Base-by-base conservation (phyloP, 306 rosid genomes). In the Pterocarpus santalinus region DNA sequence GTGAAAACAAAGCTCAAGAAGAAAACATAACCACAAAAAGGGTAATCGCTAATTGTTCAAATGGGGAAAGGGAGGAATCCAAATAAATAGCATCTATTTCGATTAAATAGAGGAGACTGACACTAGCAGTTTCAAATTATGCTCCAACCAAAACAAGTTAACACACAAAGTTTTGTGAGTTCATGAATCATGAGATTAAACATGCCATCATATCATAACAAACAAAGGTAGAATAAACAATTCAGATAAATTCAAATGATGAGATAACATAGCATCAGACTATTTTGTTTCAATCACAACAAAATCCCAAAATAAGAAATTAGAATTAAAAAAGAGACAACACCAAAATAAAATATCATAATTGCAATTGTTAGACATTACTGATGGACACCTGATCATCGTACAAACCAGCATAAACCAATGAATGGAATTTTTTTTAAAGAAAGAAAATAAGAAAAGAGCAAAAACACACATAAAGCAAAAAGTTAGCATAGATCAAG, bases 61-160 rank as follows among this genome's bases (percentile, higher is more conserved):
- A 22, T 22, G 28, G 28, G 28, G 28, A 22, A 63, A 4, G 34
- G 56, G 39, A 7, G 39, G 13, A 39, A 22, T 58, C 30, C 32
- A 56, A 28, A 74, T 58, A 32, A 62, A 74, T 75, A 61, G 55
- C 43, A 60, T 51, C 15, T 51, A 8, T 71, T 71, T 8, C 35
- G 1, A 8, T 43, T 64, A 41, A 22, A 22, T 22, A 22, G 47
- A 43, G 47, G 47, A 9, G 47, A 38, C 47, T 43, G 8, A 7
- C 36, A 38, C 71, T 7, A 13, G 52, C 34, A 66, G 51, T 49
- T 81, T 67, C 81, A 56, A 34, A 33, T 66, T 28, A 33, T 56
- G 44, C 28, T 53, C 35, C 17, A 34, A 43, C 16, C 3, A 57
- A 62, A 47, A 70, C 69, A 46, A 47, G 28, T 69, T 70, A 64